Percentiles rank a stretch among this genome's conserved stretches.
Conservation (phyloP, 805 yeast species). For the Metschnikowia sp. region DNA sequence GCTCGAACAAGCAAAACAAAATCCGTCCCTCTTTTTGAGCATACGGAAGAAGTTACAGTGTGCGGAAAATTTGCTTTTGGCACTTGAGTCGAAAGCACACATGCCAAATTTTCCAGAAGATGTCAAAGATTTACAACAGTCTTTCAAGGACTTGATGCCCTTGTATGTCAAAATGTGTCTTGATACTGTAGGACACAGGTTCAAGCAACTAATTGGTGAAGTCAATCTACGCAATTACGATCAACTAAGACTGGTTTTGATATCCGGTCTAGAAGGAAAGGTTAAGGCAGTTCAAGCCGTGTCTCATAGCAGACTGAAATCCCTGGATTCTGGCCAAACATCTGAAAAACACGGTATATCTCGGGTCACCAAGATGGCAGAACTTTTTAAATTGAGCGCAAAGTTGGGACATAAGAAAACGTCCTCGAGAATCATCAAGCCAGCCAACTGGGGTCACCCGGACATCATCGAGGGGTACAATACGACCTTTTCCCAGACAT, state of each 20-base stretch:
- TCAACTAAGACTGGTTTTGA: neutral
- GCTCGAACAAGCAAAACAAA: neutral
- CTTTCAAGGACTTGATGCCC: neutral
- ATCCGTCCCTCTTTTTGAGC: neutral
- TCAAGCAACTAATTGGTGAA: constrained; percentile 3
- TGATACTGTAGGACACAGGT: neutral
- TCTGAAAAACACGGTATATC: neutral
- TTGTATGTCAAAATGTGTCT: constrained; percentile 1
- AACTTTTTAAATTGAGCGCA: neutral
- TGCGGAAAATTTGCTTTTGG: constrained; percentile 1
- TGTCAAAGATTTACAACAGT: neutral
- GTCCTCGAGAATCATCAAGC: no score
- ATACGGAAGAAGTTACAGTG: neutral
- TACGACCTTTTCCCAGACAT: constrained; percentile 2
- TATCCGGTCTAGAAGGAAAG: neutral
- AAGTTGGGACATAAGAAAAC: neutral
- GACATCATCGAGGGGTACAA: constrained; percentile 12
- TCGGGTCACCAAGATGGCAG: constrained; percentile 1
- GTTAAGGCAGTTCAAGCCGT: no score
- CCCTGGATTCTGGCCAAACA: neutral
- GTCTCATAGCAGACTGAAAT: neutral
- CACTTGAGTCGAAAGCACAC: neutral
- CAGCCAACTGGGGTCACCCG: constrained; percentile 1
- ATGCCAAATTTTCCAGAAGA: neutral
- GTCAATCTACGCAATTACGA: constrained; percentile 2